phyloP scores from a whole-genome alignment of 208 protist species.

The Kentomonas sorsogonicus region DNA sequence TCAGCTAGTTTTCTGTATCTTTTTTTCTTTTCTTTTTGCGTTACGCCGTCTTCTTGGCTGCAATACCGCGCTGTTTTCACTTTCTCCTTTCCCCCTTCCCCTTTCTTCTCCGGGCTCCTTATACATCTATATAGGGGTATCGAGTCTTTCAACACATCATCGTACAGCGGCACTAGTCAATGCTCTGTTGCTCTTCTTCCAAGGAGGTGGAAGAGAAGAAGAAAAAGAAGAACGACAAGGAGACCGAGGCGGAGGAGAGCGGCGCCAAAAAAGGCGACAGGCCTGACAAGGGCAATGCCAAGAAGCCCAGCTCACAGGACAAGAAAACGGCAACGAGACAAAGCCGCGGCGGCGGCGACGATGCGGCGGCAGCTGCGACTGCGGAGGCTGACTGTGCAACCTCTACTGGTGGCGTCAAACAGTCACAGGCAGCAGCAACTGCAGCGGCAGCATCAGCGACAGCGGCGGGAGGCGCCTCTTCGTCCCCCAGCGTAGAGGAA shows the following conservation, averaged over 20 bases:
- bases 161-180: conserved; percentile 46
- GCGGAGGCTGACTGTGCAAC: background rate
- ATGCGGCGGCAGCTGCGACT: background rate
- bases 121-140: background rate
- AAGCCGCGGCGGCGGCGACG: background rate
- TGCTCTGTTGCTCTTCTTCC: conserved; percentile 66
- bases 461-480: too few species aligned
- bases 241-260: background rate
- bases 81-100: conserved; percentile 1
- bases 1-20: background rate
- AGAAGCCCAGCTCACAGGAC: too few species aligned
- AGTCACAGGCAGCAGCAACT: conserved; percentile 1
- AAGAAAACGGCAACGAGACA: too few species aligned
- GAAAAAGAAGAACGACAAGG: background rate
- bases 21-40: conserved; percentile 10
- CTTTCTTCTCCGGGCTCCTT: background rate
- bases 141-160: background rate
- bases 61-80: background rate
- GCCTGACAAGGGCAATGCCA: too few species aligned
- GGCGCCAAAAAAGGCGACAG: too few species aligned
- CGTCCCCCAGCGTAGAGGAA: too few species aligned
- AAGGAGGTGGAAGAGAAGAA: conserved; percentile 31
- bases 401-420: background rate
- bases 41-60: background rate
- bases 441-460: background rate